Percentiles rank a stretch among this genome's conserved stretches.
Conservation (phyloP, 768 basidiomycete species). For the Tylopilus felleus region DNA sequence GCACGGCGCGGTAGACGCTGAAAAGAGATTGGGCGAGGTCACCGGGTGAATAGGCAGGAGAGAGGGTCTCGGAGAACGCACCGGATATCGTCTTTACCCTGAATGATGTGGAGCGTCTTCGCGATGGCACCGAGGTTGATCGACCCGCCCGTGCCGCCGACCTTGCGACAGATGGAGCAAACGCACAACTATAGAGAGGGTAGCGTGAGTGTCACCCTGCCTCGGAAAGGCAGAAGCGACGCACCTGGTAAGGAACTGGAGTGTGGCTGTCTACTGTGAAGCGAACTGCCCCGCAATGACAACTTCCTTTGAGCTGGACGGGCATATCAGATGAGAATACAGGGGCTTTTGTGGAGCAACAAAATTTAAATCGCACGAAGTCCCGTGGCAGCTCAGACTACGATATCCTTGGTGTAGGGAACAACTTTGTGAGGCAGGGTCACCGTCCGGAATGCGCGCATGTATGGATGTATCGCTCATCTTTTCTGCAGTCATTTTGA, state of each 20-base stretch:
- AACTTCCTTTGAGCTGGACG: constrained; percentile 43
- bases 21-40: too few relatives aligned
- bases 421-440: too few relatives aligned
- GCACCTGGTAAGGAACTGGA: constrained; percentile 60
- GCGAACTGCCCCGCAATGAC: constrained; percentile 35
- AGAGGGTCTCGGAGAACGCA: constrained; percentile 13
- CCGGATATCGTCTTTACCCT: constrained; percentile 55
- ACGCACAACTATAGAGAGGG: constrained; percentile 45
- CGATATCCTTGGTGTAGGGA: too few relatives aligned
- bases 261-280: constrained; percentile 45
- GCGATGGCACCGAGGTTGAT: constrained; percentile 61
- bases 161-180: constrained; percentile 71
- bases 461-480: too few relatives aligned
- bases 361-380: too few relatives aligned
- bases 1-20: constrained; percentile 61
- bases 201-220: not conserved
- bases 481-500: too few relatives aligned
- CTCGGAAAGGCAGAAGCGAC: not conserved
- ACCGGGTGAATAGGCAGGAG: not conserved
- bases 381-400: too few relatives aligned
- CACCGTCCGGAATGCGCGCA: too few relatives aligned
- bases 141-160: constrained; percentile 61
- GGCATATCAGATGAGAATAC: constrained; percentile 40
- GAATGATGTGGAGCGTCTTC: constrained; percentile 47
- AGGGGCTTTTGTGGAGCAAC: too few relatives aligned